These are phyloP conservation scores for Dipteronia sinensis DNA, from an alignment of 345 rosid genomes.

Conservation along the genomic window DNA sequence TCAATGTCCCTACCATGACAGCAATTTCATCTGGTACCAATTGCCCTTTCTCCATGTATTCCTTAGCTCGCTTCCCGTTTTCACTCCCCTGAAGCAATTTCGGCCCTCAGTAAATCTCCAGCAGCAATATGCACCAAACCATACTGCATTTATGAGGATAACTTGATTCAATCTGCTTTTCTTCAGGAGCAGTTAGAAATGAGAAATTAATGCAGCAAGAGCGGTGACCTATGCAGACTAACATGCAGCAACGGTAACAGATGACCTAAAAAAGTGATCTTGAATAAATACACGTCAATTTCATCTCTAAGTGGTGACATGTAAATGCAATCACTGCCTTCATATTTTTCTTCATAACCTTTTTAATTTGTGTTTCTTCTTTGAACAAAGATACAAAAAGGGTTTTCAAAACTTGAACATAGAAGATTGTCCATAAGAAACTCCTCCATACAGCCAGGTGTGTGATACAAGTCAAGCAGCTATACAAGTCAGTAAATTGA, in stretches of 20 bases:
- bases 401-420: background rate
- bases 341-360: background rate
- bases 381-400: background rate
- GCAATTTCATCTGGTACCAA: conserved; percentile 79
- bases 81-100: conserved; percentile 78
- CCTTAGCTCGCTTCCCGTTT: conserved; percentile 80
- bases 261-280: background rate
- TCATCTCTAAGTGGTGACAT: background rate
- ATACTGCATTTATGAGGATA: conserved; percentile 65
- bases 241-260: background rate
- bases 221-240: background rate
- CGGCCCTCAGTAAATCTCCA: conserved; percentile 84
- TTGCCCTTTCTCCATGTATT: conserved; percentile 83
- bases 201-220: conserved; percentile 18
- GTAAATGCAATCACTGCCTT: background rate
- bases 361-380: background rate
- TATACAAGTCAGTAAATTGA: background rate
- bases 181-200: conserved; percentile 7
- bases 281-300: background rate
- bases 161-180: conserved; percentile 30
- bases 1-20: conserved; percentile 51
- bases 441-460: background rate
- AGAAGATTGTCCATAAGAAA: background rate
- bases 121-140: conserved; percentile 92
- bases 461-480: background rate